These are phyloP conservation scores for Theileria parva DNA, from an alignment of 169 alveolate species.

Conservation along the genomic window DNA sequence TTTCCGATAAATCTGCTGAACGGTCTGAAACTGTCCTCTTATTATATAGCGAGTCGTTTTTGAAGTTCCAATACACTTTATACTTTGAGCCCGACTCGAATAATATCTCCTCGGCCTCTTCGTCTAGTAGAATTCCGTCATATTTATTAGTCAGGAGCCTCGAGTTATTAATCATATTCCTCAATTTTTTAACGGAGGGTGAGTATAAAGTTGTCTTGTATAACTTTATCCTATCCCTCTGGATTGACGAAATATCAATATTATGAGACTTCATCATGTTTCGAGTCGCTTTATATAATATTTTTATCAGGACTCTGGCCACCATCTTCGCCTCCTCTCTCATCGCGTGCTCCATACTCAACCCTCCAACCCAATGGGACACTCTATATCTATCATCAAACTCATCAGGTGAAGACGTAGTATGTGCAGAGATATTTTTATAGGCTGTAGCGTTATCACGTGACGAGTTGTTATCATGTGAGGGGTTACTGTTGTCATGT, in stretches of 20 bases:
- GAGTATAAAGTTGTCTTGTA: constrained; percentile 20
- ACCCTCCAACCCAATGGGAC: constrained; percentile 16
- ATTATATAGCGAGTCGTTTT: constrained; percentile 61
- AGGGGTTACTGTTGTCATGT: too few species aligned
- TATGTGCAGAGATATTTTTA: not conserved
- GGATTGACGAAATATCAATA: constrained; percentile 22
- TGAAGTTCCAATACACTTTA: constrained; percentile 54
- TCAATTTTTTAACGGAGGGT: not conserved
- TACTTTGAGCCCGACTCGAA: constrained; percentile 48
- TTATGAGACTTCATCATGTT: constrained; percentile 53
- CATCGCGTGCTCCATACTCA: constrained; percentile 45
- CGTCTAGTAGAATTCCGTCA: constrained; percentile 15
- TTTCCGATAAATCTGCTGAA: not conserved
- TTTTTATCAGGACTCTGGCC: constrained; percentile 34
- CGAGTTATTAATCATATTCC: constrained; percentile 20
- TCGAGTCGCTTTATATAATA: constrained; percentile 16
- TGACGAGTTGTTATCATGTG: too few species aligned
- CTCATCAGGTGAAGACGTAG: not conserved
- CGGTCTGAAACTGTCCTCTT: constrained; percentile 6
- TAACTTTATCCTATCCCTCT: not conserved
- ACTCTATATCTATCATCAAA: not conserved
- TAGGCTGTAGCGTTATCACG: not conserved
- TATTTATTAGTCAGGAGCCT: not conserved
- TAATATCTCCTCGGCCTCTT: constrained; percentile 59
- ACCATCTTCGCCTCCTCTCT: constrained; percentile 16